Percentiles rank a stretch among this genome's conserved stretches.
Conservation (phyloP, 1,284 basidiomycete species). For the Pyrrhoderma lamaoense region DNA sequence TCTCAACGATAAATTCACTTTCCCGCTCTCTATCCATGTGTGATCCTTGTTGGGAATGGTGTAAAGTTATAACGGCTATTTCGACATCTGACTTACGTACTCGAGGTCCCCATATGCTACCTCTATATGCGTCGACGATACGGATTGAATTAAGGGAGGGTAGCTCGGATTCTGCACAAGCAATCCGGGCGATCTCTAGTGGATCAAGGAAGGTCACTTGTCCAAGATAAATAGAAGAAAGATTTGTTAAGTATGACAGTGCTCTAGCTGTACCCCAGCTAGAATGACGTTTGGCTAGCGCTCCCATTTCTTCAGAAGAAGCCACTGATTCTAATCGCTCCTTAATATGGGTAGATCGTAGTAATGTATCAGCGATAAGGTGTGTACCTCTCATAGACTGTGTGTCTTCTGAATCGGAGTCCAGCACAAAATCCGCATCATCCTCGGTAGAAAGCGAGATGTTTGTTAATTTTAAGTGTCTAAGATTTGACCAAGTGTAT, state of each 20-base stretch:
- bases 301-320: too few species aligned
- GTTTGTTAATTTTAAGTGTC: conserved; percentile 41
- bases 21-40: neutral
- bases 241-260: too few species aligned
- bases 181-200: conserved; percentile 31
- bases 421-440: neutral
- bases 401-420: neutral
- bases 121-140: conserved; percentile 46
- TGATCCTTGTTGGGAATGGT: neutral
- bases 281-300: too few species aligned
- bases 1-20: too few species aligned
- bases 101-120: conserved; percentile 50
- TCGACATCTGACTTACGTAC: conserved; percentile 37
- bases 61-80: conserved; percentile 22
- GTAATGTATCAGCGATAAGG: too few species aligned
- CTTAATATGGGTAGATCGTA: too few species aligned
- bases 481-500: conserved; percentile 36
- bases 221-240: conserved; percentile 33
- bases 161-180: conserved; percentile 26
- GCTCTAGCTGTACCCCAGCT: too few species aligned
- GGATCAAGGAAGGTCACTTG: conserved; percentile 42
- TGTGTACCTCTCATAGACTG: neutral
- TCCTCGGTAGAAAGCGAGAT: conserved; percentile 27
- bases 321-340: too few species aligned
- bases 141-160: conserved; percentile 31